Conservation (phyloP, 1,139 yeast species). For the Pichia sp. region DNA sequence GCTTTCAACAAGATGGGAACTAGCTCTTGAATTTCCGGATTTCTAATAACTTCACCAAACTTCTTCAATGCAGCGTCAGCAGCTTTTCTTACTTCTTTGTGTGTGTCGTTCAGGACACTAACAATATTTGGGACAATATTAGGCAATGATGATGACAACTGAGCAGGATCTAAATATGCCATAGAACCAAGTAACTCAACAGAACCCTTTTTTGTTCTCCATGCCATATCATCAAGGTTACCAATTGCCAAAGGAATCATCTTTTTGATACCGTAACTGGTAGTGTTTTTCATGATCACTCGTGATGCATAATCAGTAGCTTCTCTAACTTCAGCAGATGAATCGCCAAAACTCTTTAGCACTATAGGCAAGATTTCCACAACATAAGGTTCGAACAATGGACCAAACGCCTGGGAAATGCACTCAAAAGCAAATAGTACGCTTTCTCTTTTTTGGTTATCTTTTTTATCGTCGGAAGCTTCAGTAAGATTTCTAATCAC, state of each 20-base stretch:
- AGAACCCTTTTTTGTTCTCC: conserved; percentile 97
- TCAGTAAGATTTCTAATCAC: conserved; percentile 72
- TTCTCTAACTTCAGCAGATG: conserved; percentile 76
- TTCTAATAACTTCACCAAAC: conserved; percentile 95
- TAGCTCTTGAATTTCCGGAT: conserved; percentile 88
- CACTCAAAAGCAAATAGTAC: conserved; percentile 86
- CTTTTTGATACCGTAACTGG: conserved; percentile 87
- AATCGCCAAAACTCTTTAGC: conserved; percentile 79
- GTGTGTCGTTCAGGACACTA: conserved; percentile 90
- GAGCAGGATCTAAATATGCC: conserved; percentile 97
- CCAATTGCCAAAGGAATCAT: conserved; percentile 87
- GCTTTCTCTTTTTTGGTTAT: conserved; percentile 73
- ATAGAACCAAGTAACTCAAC: conserved; percentile 93
- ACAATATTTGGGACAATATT: conserved; percentile 94
- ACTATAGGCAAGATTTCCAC: conserved; percentile 82
- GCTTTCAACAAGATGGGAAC: conserved; percentile 91
- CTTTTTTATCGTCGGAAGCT: conserved; percentile 85
- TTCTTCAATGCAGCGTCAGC: conserved; percentile 85
- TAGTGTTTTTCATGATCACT: conserved; percentile 84
- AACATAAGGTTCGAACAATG: conserved; percentile 88
- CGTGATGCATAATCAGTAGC: conserved; percentile 88
- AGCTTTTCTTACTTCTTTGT: conserved; percentile 92
- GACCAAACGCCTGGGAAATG: conserved; percentile 68
- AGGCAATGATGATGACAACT: conserved; percentile 82
- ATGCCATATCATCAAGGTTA: conserved; percentile 81